Evolutionary conservation across 148 eudicot species (phyloP).

Genomic region (Mesembryanthemum crystallinum): DNA sequence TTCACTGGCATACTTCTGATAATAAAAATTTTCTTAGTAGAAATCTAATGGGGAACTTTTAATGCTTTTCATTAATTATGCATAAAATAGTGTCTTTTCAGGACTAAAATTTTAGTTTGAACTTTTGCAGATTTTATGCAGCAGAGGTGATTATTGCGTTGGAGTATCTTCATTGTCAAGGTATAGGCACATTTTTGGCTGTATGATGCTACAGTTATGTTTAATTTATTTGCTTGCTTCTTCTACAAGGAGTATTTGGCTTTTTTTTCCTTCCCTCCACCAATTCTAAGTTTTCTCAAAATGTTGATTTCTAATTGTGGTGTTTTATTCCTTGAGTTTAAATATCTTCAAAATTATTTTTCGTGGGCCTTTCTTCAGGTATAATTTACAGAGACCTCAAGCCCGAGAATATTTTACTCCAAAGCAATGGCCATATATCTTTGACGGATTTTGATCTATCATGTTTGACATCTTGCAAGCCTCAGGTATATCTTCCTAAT

Average conservation of each 20-base stretch:
- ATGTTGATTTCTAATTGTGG: too few relatives aligned
- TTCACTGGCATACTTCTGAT: too few relatives aligned
- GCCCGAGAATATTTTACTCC: constrained; percentile 94
- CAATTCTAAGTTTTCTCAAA: too few relatives aligned
- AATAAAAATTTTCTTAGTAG: too few relatives aligned
- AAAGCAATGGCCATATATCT: constrained; percentile 71
- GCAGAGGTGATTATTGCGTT: constrained; percentile 89
- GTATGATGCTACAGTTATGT: background rate
- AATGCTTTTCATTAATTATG: background rate
- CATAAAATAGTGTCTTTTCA: background rate
- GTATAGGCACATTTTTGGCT: constrained; percentile 34
- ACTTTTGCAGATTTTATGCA: constrained; percentile 74
- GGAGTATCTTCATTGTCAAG: constrained; percentile 99
- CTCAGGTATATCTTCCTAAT: constrained; percentile 54
- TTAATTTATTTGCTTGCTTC: background rate
- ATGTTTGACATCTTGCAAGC: constrained; percentile 95
- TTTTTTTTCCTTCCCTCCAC: too few relatives aligned
- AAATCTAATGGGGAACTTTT: background rate
- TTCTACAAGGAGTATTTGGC: too few relatives aligned
- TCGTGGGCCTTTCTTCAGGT: constrained; percentile 38
- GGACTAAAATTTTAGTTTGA: constrained; percentile 11
- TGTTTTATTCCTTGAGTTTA: too few relatives aligned
- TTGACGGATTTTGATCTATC: constrained; percentile 98
- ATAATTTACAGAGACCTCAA: constrained; percentile 93
- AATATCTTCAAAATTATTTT: too few relatives aligned